Evolutionary conservation across 2,329 filamentous ascomycete species (phyloP).

Genomic region (Diaporthe aspalathi): DNA sequence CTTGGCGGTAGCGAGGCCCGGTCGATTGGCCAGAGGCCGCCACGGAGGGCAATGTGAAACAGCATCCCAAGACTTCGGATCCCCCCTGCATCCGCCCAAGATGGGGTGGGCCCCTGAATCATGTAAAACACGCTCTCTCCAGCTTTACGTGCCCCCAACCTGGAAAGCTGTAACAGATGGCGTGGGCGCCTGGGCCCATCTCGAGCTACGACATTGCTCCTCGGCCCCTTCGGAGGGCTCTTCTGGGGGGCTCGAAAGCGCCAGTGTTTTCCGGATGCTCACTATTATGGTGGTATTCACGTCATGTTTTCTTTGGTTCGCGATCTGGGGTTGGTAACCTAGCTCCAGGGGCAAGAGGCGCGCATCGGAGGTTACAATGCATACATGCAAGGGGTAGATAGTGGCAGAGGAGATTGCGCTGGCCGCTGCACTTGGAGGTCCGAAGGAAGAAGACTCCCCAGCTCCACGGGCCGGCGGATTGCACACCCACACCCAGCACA

Average conservation of each 20-base stretch:
- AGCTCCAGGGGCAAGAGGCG: slow-evolving; percentile 9
- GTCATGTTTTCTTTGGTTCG: slow-evolving; percentile 2
- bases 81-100: slow-evolving; percentile 27
- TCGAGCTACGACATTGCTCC: neutral
- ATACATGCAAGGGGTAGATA: neutral
- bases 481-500: neutral
- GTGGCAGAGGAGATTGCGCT: slow-evolving; percentile 22
- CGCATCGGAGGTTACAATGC: slow-evolving; percentile 3
- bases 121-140: slow-evolving; percentile 28
- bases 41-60: slow-evolving; percentile 31
- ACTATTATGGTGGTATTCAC: neutral
- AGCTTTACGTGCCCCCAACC: slow-evolving; percentile 11
- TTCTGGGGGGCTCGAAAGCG: neutral
- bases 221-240: neutral
- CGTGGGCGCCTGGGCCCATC: slow-evolving; percentile 9
- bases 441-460: neutral
- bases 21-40: slow-evolving; percentile 28
- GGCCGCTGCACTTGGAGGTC: neutral
- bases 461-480: slow-evolving; percentile 10
- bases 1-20: slow-evolving; percentile 15
- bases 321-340: neutral
- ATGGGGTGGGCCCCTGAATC: slow-evolving; percentile 17
- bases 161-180: slow-evolving; percentile 27
- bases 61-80: slow-evolving; percentile 25
- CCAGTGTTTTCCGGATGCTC: neutral